Evolutionary conservation across 2,329 filamentous ascomycete species (phyloP).

Genomic region (Aureobasidium sp.): DNA sequence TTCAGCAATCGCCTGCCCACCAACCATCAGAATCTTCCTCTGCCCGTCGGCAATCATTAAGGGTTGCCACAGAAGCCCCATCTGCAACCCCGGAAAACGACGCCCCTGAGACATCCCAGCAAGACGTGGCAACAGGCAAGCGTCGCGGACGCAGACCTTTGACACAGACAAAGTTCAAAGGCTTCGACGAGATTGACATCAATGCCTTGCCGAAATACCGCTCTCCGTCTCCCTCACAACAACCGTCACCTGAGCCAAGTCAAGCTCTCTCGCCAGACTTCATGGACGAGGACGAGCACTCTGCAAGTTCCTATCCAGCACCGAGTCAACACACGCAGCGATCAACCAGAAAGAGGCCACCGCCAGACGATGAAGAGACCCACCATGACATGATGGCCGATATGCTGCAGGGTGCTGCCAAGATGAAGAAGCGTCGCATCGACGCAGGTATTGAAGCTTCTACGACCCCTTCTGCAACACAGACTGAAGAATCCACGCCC

Average conservation of each 20-base stretch:
- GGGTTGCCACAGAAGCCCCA: not conserved
- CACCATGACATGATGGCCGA: slow-evolving; percentile 53
- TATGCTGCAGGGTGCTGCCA: slow-evolving; percentile 67
- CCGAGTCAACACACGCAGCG: slow-evolving; percentile 19
- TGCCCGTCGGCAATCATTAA: not conserved
- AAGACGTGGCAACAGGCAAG: not conserved
- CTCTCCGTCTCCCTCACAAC: slow-evolving; percentile 10
- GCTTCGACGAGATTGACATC: slow-evolving; percentile 30
- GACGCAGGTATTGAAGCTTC: slow-evolving; percentile 32
- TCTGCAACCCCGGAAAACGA: not conserved
- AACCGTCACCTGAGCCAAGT: slow-evolving; percentile 13
- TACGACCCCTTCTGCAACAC: not conserved
- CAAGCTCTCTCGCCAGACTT: slow-evolving; percentile 16
- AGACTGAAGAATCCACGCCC: not conserved
- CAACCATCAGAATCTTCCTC: not conserved
- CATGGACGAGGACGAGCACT: slow-evolving; percentile 16
- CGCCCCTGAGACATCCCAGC: not conserved
- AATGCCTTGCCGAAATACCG: slow-evolving; percentile 20
- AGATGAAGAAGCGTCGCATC: slow-evolving; percentile 66
- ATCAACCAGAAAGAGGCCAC: slow-evolving; percentile 20
- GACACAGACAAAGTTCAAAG: slow-evolving; percentile 50
- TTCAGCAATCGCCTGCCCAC: not conserved
- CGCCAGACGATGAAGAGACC: slow-evolving; percentile 17
- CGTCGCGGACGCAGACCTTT: slow-evolving; percentile 3
- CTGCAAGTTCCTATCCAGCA: slow-evolving; percentile 20